phyloP scores from a whole-genome alignment of 495 filamentous ascomycete genomes.

The Penicillium malachiteum region DNA sequence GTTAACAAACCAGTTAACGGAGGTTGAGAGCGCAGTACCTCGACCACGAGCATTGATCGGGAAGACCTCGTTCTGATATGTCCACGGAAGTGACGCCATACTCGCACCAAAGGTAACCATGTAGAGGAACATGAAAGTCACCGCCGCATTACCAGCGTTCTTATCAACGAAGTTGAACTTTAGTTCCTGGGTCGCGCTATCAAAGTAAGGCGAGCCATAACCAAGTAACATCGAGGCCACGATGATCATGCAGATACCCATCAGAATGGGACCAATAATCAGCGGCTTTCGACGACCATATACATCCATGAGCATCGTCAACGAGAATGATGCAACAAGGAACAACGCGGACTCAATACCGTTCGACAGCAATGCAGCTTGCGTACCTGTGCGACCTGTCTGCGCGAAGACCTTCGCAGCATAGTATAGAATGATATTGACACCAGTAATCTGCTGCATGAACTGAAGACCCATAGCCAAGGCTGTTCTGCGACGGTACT shows the following conservation, averaged over 20 bases:
- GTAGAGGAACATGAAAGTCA: constrained; percentile 1
- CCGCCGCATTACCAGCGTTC: not conserved
- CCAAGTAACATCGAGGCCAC: not conserved
- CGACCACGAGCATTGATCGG: not conserved
- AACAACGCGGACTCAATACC: constrained; percentile 1
- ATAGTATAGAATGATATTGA: constrained; percentile 2
- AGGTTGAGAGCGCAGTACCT: not conserved
- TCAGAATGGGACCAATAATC: not conserved
- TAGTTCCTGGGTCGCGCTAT: not conserved
- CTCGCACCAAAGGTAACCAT: constrained; percentile 2
- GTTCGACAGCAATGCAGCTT: not conserved
- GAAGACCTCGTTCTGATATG: constrained; percentile 1
- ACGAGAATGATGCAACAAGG: not conserved
- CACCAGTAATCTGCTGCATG: constrained; percentile 2
- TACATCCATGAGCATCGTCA: not conserved
- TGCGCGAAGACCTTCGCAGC: constrained; percentile 1
- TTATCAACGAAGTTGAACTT: not conserved
- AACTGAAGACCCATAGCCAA: constrained; percentile 1
- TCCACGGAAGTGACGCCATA: constrained; percentile 2
- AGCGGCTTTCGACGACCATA: not conserved
- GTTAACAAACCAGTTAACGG: constrained; percentile 1
- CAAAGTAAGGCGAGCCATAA: not conserved
- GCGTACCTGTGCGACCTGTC: not conserved
- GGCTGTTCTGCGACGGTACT: not conserved
- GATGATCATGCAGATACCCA: constrained; percentile 2